Percentiles rank a stretch among this genome's conserved stretches.
These are phyloP conservation scores for Bondarzewia mesenterica DNA, from an alignment of 1,284 basidiomycete species.

Conservation along the genomic window DNA sequence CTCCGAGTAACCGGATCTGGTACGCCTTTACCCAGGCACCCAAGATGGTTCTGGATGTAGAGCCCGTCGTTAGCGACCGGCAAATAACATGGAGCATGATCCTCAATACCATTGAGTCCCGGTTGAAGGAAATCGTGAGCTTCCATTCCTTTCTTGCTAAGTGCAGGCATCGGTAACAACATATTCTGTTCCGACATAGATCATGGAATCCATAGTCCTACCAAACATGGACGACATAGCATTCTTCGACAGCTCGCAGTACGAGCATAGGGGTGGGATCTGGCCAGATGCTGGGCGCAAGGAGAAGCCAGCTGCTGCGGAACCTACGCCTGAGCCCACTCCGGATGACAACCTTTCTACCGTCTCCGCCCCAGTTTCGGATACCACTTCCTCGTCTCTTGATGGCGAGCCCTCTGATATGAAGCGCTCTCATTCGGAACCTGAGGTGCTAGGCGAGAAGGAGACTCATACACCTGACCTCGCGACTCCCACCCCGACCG, in stretches of 20 bases:
- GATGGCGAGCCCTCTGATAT: slow-evolving; percentile 17
- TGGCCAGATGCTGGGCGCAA: slow-evolving; percentile 72
- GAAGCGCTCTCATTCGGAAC: slow-evolving; percentile 23
- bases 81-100: slow-evolving; percentile 94
- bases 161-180: too few relatives aligned
- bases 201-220: slow-evolving; percentile 87
- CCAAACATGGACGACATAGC: slow-evolving; percentile 98
- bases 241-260: slow-evolving; percentile 79
- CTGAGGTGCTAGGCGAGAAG: slow-evolving; percentile 1
- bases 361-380: slow-evolving; percentile 14
- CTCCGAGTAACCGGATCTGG: slow-evolving; percentile 94
- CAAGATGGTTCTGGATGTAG: slow-evolving; percentile 81
- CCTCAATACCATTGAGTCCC: slow-evolving; percentile 81
- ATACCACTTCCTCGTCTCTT: slow-evolving; percentile 12
- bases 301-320: slow-evolving; percentile 21
- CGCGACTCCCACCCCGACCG: background rate
- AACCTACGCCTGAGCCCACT: slow-evolving; percentile 10
- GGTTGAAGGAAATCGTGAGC: slow-evolving; percentile 78
- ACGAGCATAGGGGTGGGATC: slow-evolving; percentile 78
- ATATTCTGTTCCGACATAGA: slow-evolving; percentile 39
- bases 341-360: slow-evolving; percentile 14
- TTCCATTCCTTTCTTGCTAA: background rate
- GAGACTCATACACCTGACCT: background rate
- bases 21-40: slow-evolving; percentile 95
- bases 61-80: slow-evolving; percentile 88